phyloP scores from a whole-genome alignment of 495 filamentous ascomycete genomes.

The Hypomontagnella monticulosa region DNA sequence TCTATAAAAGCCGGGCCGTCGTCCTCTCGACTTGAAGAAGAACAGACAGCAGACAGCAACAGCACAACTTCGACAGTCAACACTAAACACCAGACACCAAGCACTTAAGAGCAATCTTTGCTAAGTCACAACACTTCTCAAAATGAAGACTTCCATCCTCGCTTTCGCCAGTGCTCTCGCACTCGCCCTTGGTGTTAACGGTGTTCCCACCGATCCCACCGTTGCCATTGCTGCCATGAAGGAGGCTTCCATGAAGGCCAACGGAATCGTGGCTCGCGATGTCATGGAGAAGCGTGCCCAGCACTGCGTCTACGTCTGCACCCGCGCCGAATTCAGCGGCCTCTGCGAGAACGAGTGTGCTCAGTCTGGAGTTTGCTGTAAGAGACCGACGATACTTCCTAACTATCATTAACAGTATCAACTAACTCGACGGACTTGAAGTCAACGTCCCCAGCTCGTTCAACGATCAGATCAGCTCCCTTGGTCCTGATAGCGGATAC shows the following conservation, averaged over 20 bases:
- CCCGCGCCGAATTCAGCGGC: neutral
- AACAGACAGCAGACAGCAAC: too few species aligned
- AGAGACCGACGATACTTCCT: neutral
- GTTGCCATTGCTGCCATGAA: slow-evolving; percentile 1
- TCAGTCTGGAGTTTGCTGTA: slow-evolving; percentile 1
- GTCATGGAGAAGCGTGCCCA: slow-evolving; percentile 9
- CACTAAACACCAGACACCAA: too few species aligned
- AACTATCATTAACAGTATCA: too few species aligned
- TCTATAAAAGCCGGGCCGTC: too few species aligned
- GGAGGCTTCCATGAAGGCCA: neutral
- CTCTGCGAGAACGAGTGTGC: slow-evolving; percentile 5
- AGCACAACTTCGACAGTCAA: too few species aligned
- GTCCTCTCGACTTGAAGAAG: too few species aligned
- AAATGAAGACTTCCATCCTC: slow-evolving; percentile 4
- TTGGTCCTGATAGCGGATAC: slow-evolving; percentile 12
- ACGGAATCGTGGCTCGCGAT: slow-evolving; percentile 9
- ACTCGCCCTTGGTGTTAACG: slow-evolving; percentile 5
- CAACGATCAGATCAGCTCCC: slow-evolving; percentile 8
- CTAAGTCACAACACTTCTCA: neutral
- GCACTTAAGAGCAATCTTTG: neutral
- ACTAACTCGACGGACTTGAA: neutral
- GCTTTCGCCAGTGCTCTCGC: slow-evolving; percentile 9
- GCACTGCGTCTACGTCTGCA: slow-evolving; percentile 13
- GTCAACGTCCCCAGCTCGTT: slow-evolving; percentile 5
- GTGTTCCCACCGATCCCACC: slow-evolving; percentile 8